A percentile compares a stretch with the other conserved stretches of the same genome.
Evolutionary conservation across 2,329 filamentous ascomycete genomes (phyloP).

Genomic region (Pyrenophora seminiperda): DNA sequence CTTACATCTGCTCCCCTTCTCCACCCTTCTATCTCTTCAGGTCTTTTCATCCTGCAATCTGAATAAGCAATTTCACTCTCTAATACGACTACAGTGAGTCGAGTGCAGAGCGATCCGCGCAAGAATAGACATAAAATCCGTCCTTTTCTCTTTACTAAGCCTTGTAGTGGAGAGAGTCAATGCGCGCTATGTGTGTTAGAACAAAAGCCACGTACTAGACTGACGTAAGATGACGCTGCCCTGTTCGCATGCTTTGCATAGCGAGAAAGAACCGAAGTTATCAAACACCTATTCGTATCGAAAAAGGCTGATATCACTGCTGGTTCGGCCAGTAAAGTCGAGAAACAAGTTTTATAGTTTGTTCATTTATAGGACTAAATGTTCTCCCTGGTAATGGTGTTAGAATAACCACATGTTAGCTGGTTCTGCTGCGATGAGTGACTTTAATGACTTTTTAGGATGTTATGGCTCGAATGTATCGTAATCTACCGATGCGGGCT

Average conservation of each 20-base stretch:
- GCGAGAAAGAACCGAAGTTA: not conserved
- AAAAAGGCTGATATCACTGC: not conserved
- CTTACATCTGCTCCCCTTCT: not conserved
- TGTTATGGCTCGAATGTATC: too few species aligned
- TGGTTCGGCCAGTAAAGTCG: too few species aligned
- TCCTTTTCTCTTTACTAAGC: not conserved
- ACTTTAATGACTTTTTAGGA: too few species aligned
- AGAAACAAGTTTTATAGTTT: too few species aligned
- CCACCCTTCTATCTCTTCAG: not conserved
- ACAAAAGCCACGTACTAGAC: not conserved
- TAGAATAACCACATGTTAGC: too few species aligned
- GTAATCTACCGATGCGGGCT: too few species aligned
- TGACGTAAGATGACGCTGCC: not conserved
- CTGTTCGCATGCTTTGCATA: not conserved
- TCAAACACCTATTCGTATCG: not conserved
- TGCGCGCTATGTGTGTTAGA: not conserved
- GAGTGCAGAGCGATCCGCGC: not conserved
- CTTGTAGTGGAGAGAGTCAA: not conserved
- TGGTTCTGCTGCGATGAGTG: too few species aligned
- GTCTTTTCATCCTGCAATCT: not conserved
- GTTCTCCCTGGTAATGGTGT: too few species aligned
- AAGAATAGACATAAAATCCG: not conserved
- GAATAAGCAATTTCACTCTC: not conserved
- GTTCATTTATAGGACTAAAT: too few species aligned
- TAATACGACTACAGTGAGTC: not conserved